Conservation (phyloP, 2,329 filamentous ascomycete genomes). For the Apiospora hydei region DNA sequence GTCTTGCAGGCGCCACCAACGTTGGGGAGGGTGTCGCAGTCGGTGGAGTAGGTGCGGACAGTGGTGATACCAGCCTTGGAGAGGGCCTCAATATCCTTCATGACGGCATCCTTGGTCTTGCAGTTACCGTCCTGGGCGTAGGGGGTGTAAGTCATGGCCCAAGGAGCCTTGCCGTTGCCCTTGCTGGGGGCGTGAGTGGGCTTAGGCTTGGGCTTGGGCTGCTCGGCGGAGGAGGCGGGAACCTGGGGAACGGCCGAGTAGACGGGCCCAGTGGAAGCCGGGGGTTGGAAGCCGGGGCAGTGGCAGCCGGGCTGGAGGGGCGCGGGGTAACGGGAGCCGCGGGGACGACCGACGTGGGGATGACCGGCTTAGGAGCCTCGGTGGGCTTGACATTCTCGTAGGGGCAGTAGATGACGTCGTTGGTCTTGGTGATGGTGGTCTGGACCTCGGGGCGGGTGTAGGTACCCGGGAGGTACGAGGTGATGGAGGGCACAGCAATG, state of each 20-base stretch:
- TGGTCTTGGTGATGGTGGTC: slow-evolving; percentile 73
- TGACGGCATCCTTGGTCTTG: slow-evolving; percentile 68
- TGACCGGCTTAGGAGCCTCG: slow-evolving; percentile 35
- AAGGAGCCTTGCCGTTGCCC: slow-evolving; percentile 56
- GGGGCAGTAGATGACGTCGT: slow-evolving; percentile 75
- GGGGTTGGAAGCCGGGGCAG: slow-evolving; percentile 16
- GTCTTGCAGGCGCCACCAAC: slow-evolving; percentile 74
- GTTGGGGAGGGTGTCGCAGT: slow-evolving; percentile 82
- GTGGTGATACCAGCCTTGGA: slow-evolving; percentile 71
- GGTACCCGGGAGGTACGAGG: slow-evolving; percentile 71
- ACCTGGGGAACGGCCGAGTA: slow-evolving; percentile 35
- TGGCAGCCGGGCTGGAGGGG: slow-evolving; percentile 1
- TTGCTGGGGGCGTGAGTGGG: slow-evolving; percentile 43
- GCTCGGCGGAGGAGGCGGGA: slow-evolving; percentile 28
- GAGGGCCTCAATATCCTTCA: slow-evolving; percentile 67
- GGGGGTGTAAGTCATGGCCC: slow-evolving; percentile 83
- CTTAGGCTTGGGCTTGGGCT: slow-evolving; percentile 28
- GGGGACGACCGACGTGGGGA: slow-evolving; percentile 34
- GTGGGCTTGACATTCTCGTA: slow-evolving; percentile 50
- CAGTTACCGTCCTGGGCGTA: slow-evolving; percentile 69
- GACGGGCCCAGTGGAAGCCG: slow-evolving; percentile 25
- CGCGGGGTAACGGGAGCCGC: slow-evolving; percentile 38
- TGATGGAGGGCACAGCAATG: slow-evolving; percentile 71
- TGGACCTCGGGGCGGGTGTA: slow-evolving; percentile 74
- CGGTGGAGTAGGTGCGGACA: slow-evolving; percentile 88